A percentile compares a stretch with the other conserved stretches of the same genome.
These are phyloP conservation scores for Tetrahymena elliotti DNA, from an alignment of 73 alveolate genomes.

Conservation along the genomic window DNA sequence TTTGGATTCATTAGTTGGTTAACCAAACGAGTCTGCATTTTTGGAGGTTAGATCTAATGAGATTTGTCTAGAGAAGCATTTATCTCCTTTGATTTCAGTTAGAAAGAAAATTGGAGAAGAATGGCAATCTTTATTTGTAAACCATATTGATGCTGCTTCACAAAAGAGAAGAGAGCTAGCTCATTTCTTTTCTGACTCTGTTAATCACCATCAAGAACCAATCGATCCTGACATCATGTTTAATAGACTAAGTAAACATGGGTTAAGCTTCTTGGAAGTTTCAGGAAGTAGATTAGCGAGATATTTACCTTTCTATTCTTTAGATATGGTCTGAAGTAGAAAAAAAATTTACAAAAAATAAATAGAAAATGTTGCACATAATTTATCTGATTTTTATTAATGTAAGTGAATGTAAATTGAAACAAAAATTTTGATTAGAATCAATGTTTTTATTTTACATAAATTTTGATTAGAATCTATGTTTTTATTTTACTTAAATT, in stretches of 20 bases:
- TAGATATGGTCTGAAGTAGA: conserved; percentile 44
- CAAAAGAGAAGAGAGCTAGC: conserved; percentile 49
- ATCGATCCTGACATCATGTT: conserved; percentile 56
- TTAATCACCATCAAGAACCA: conserved; percentile 25
- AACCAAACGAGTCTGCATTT: conserved; percentile 69
- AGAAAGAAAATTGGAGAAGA: conserved; percentile 26
- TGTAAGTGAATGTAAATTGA: neutral
- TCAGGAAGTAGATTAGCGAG: conserved; percentile 62
- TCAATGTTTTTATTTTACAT: neutral
- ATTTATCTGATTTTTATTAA: neutral
- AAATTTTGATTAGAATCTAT: no score
- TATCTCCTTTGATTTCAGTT: conserved; percentile 53
- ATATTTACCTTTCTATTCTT: conserved; percentile 70
- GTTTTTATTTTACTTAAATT: no score
- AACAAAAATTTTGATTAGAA: neutral
- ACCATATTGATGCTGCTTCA: conserved; percentile 67
- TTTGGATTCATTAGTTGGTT: conserved; percentile 58
- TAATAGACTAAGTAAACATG: conserved; percentile 59
- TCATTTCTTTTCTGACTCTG: conserved; percentile 49
- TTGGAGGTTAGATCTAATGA: conserved; percentile 59
- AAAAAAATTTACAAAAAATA: neutral
- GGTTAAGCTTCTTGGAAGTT: conserved; percentile 58
- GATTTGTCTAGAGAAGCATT: conserved; percentile 44
- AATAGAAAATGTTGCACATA: neutral
- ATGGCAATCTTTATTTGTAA: conserved; percentile 41